Conservation (phyloP, 768 basidiomycete genomes). For the Agaricus blazei region DNA sequence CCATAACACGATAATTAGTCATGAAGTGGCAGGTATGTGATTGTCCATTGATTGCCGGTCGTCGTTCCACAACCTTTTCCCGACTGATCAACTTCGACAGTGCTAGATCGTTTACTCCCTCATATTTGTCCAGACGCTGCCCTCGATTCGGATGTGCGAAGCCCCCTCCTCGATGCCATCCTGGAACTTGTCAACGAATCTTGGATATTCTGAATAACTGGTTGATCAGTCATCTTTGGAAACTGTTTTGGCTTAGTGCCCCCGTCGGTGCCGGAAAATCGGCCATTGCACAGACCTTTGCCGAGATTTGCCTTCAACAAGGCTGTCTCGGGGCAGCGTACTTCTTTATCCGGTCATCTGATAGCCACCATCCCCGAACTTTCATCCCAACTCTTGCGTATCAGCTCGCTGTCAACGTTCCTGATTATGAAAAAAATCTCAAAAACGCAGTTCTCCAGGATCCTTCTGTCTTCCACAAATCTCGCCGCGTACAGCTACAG, state of each 20-base stretch:
- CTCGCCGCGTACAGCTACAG: background rate
- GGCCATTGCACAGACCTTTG: constrained; percentile 6
- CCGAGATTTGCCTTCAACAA: background rate
- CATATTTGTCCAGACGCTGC: background rate
- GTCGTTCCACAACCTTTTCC: too few relatives aligned
- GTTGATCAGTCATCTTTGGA: background rate
- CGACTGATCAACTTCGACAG: background rate
- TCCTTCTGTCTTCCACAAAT: constrained; percentile 1
- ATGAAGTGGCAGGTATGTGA: too few relatives aligned
- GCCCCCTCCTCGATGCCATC: constrained; percentile 2
- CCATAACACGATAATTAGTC: too few relatives aligned
- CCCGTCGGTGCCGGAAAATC: constrained; percentile 10
- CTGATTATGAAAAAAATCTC: background rate
- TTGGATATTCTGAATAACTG: background rate
- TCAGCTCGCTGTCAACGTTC: background rate
- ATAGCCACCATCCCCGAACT: background rate
- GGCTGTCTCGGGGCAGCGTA: background rate
- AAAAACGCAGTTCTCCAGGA: background rate
- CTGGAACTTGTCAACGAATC: background rate
- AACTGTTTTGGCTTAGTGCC: constrained; percentile 4
- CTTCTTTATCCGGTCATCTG: background rate
- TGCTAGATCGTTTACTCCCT: background rate
- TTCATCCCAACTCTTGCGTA: constrained; percentile 7
- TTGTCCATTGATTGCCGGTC: too few relatives aligned
- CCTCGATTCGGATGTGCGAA: background rate